phyloP scores from a whole-genome alignment of 805 yeast species.

The Torulaspora microellipsoides region DNA sequence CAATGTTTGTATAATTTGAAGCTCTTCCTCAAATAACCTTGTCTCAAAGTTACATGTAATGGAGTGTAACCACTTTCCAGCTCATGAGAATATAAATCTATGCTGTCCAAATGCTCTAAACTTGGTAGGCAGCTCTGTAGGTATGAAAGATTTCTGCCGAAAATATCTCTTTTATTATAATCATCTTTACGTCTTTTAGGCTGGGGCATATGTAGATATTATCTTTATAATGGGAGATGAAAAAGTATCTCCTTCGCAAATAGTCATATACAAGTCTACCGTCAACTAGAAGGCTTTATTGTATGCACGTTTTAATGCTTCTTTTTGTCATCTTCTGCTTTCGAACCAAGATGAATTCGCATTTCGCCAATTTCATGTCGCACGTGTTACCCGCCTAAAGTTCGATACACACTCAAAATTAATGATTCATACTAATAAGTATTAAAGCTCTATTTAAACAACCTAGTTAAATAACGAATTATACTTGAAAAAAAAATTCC shows the following conservation, averaged over 20 bases:
- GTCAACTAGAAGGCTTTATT: no score
- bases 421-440: no score
- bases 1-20: slow-evolving; percentile 27
- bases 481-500: not conserved
- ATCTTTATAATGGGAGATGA: not conserved
- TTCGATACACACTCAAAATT: no score
- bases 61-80: slow-evolving; percentile 80
- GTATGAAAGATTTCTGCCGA: slow-evolving; percentile 50
- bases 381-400: slow-evolving; percentile 2
- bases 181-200: slow-evolving; percentile 10
- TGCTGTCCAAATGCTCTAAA: slow-evolving; percentile 13
- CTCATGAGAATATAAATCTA: slow-evolving; percentile 48
- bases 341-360: not conserved
- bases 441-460: no score
- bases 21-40: slow-evolving; percentile 32
- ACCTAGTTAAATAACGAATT: not conserved
- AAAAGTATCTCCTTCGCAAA: no score
- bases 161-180: slow-evolving; percentile 47
- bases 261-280: no score
- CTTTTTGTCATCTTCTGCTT: no score
- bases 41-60: slow-evolving; percentile 55
- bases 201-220: slow-evolving; percentile 9
- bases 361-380: not conserved
- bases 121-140: slow-evolving; percentile 23
- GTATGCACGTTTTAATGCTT: no score